Evolutionary conservation across 139 green algal genomes (phyloP), one percentile per base, ranked within the genome.

Genomic region (Nannochloris sp.): DNA sequence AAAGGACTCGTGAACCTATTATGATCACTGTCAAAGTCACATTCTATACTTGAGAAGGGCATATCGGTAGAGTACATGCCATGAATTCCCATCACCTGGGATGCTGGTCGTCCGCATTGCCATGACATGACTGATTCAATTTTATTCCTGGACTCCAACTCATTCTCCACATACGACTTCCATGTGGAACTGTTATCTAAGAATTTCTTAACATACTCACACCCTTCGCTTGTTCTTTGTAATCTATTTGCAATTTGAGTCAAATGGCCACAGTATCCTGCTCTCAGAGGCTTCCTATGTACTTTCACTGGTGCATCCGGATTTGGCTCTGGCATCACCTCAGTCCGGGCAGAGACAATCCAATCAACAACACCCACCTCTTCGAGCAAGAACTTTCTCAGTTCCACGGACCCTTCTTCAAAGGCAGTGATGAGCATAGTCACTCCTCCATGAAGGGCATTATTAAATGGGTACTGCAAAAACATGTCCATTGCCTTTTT

Each of bases 391-490:
- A 90, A 82, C 3, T 57, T 29, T 29, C 87, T 44, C n/a, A 94
- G 63, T 10, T 20, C 37, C 9, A 74, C 26, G 8, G 65, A 79
- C 12, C 65, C 66, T 25, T 17, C 13, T 20, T 74, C 72, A 16
- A 79, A 56, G 1, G 72, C 66, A n/a, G 30, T 61, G 14, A 96
- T n/a, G 64, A 96, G 65, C 3, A 58, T 56, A 1, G 68, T 63
- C 12, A 91, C 83, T 30, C 82, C 76, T 61, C 85, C 81, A 67
- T 96, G 89, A 66, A 96, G 72, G 43, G 88, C 72, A 71, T 91
- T 93, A 77, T 96, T 94, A 84, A 96, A 95, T 29, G 89, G 89
- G 69, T 86, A 91, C 12, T 56, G 50, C 49, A 76, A 57, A 40
- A 96, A 87, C 20, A 96, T 80, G 37, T 83, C 58, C 63, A 94